Conservation (phyloP, 371 early-diverging fungal species). For the Scutellospora calospora region DNA sequence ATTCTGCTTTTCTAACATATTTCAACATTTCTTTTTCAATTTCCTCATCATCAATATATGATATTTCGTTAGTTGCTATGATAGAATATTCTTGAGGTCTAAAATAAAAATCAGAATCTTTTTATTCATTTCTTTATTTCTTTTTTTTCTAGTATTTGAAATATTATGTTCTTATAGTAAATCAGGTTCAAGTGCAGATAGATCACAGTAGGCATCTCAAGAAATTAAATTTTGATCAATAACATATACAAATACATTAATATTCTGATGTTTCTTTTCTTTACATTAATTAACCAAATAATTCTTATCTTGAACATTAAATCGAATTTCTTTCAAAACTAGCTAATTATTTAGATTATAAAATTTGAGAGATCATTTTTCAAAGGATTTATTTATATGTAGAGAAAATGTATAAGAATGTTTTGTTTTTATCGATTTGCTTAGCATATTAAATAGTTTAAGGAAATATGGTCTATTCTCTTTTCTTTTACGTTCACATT, state of each 20-base stretch:
- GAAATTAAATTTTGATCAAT: not conserved
- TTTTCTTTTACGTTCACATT: constrained; percentile 4
- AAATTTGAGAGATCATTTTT: not conserved
- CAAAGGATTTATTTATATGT: not conserved
- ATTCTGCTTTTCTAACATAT: not conserved
- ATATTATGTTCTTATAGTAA: not conserved
- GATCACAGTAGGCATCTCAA: not conserved
- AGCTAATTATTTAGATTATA: not conserved
- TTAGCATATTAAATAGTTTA: not conserved
- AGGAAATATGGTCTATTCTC: not conserved
- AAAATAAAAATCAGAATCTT: not conserved
- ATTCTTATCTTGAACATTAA: constrained; percentile 16
- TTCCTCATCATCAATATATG: not conserved
- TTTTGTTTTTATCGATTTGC: not conserved
- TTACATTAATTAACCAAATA: not conserved
- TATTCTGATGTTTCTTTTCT: not conserved
- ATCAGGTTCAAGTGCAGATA: constrained; percentile 22
- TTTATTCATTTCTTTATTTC: not conserved
- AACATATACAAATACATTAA: not conserved
- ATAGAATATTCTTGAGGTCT: not conserved
- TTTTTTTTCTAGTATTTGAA: not conserved
- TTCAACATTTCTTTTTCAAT: not conserved
- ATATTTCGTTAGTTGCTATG: not conserved
- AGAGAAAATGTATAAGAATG: not conserved
- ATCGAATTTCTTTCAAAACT: not conserved